A percentile compares a stretch with the other conserved stretches of the same genome.
Evolutionary conservation across 2,329 filamentous ascomycete species (phyloP).

Genomic region (Penicillium sp.): DNA sequence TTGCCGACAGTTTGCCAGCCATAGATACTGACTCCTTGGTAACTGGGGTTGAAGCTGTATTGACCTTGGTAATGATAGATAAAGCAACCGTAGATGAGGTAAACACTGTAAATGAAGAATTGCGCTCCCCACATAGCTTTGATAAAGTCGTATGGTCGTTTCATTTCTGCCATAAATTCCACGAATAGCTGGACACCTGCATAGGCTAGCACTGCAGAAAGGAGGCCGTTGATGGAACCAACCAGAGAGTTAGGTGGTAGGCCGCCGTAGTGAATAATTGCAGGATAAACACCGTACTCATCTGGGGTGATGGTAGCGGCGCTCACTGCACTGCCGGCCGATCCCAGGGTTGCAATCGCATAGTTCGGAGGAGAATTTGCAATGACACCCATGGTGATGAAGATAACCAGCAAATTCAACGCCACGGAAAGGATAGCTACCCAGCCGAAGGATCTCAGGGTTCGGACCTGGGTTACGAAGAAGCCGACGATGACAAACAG

Average conservation of each 20-base stretch:
- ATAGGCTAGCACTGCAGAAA: constrained; percentile 55
- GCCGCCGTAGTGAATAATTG: constrained; percentile 39
- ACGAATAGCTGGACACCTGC: constrained; percentile 58
- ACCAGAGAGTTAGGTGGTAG: constrained; percentile 40
- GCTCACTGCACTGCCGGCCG: constrained; percentile 24
- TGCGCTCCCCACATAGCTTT: constrained; percentile 45
- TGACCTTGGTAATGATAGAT: constrained; percentile 49
- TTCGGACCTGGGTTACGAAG: constrained; percentile 54
- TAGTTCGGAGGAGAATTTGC: constrained; percentile 51
- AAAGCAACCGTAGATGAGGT: constrained; percentile 47
- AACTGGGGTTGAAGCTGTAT: constrained; percentile 22
- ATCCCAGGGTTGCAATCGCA: constrained; percentile 22
- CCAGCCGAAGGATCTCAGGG: constrained; percentile 53
- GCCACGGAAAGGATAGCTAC: constrained; percentile 55
- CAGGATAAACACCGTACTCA: constrained; percentile 27
- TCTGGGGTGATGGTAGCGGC: constrained; percentile 21
- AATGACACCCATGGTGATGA: constrained; percentile 54
- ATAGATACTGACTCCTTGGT: constrained; percentile 22
- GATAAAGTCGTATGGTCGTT: constrained; percentile 47
- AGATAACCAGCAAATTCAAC: constrained; percentile 53
- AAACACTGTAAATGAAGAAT: constrained; percentile 46
- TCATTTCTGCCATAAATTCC: constrained; percentile 56
- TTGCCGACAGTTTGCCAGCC: constrained; percentile 29
- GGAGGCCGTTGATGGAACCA: constrained; percentile 49
- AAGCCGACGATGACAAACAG: constrained; percentile 52